Conservation (phyloP, 2,329 filamentous ascomycete species). For the Pseudogymnoascus sp. region DNA sequence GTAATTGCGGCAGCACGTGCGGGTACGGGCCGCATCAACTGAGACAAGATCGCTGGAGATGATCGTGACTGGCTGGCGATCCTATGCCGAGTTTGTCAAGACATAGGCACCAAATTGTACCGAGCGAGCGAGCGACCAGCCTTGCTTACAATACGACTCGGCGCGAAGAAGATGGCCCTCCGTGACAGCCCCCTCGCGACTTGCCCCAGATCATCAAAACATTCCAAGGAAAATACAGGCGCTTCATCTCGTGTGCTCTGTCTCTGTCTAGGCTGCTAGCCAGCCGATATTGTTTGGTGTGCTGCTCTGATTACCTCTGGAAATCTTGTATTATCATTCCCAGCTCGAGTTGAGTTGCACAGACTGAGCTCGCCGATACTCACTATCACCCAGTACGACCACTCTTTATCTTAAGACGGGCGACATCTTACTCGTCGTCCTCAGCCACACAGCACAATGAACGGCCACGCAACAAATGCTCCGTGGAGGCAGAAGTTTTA, state of each 20-base stretch:
- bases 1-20: constrained; percentile 3
- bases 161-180: background rate
- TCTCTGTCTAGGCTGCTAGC: background rate
- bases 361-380: background rate
- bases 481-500: constrained; percentile 17
- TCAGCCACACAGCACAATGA: constrained; percentile 9
- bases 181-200: background rate
- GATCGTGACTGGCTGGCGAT: background rate
- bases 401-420: background rate
- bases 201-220: background rate
- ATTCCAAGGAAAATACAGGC: background rate
- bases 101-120: background rate
- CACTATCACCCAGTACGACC: background rate
- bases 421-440: background rate
- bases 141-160: background rate
- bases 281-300: background rate
- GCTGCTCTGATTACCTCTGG: background rate
- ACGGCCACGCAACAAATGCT: background rate
- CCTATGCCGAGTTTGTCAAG: background rate
- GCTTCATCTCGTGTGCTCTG: background rate
- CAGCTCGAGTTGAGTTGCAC: background rate
- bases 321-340: background rate
- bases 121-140: background rate
- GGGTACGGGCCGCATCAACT: constrained; percentile 1
- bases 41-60: background rate